Conservation (phyloP, 305 asterid genomes). For the Rubia occidens region DNA sequence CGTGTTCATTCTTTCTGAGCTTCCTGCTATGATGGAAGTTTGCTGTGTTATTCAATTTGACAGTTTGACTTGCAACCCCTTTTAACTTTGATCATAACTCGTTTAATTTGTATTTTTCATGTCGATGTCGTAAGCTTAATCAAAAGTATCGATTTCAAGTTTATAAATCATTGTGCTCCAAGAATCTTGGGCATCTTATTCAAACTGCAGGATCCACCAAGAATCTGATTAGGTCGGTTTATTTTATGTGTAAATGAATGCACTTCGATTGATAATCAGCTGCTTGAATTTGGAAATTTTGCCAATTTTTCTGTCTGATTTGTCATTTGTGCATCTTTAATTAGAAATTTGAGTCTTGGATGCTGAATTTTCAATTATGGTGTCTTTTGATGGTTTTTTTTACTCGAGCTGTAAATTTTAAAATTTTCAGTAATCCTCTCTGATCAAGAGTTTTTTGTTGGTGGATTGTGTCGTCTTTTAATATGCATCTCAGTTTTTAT, state of each 20-base stretch:
- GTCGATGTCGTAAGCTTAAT: background rate
- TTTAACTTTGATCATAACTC: background rate
- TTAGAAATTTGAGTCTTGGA: background rate
- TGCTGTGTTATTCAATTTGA: background rate
- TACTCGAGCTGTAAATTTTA: background rate
- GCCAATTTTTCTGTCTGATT: background rate
- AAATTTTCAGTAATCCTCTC: background rate
- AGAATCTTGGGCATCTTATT: background rate
- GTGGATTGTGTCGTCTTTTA: background rate
- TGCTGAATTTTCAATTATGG: background rate
- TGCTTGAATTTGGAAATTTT: background rate
- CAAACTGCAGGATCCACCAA: background rate
- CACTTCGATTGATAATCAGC: too few species aligned
- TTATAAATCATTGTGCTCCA: background rate
- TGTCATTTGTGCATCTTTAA: too few species aligned
- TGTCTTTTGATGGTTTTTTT: background rate
- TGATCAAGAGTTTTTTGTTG: background rate
- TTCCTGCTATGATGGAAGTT: background rate
- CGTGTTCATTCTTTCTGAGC: background rate
- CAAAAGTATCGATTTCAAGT: background rate
- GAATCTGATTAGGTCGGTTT: too few species aligned
- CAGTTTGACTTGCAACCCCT: background rate
- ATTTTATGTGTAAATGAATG: background rate
- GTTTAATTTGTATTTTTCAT: background rate
- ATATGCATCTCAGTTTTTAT: background rate